A percentile compares a stretch with the other conserved stretches of the same genome.
These are phyloP conservation scores for Aspergillus tamarii DNA, from an alignment of 2,329 filamentous ascomycete genomes.

Conservation along the genomic window DNA sequence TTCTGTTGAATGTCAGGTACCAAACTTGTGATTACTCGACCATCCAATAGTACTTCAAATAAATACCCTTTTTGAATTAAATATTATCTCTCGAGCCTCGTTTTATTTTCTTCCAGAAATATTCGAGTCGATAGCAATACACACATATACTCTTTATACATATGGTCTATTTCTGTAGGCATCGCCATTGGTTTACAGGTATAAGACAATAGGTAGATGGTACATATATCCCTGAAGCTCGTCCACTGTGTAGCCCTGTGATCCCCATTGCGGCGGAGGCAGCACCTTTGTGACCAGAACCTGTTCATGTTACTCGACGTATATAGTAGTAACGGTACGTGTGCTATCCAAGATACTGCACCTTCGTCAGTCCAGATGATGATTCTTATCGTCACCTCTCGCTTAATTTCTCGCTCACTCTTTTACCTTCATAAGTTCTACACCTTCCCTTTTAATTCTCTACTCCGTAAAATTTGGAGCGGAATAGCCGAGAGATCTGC, in stretches of 20 bases:
- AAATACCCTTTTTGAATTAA: not conserved
- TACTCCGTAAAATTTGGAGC: not conserved
- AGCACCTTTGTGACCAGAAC: not conserved
- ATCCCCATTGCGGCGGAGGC: not conserved
- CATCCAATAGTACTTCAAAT: slow-evolving; percentile 9
- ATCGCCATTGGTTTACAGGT: not conserved
- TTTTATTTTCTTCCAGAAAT: too few relatives aligned
- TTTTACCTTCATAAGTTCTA: not conserved
- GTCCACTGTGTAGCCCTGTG: not conserved
- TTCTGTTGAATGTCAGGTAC: slow-evolving; percentile 16
- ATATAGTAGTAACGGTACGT: not conserved
- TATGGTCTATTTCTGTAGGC: not conserved
- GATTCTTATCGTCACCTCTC: not conserved
- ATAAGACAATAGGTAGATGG: not conserved
- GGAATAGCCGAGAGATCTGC: slow-evolving; percentile 11
- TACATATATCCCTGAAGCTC: not conserved
- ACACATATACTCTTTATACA: not conserved
- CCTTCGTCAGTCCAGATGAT: not conserved
- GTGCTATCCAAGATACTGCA: not conserved
- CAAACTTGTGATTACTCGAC: slow-evolving; percentile 13
- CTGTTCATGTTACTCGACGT: not conserved
- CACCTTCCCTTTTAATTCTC: not conserved
- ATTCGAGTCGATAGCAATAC: not conserved
- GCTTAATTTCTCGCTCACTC: not conserved
- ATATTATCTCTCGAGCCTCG: not conserved